Evolutionary conservation across 2,329 filamentous ascomycete genomes (phyloP).

Genomic region (Penicillium paneum): DNA sequence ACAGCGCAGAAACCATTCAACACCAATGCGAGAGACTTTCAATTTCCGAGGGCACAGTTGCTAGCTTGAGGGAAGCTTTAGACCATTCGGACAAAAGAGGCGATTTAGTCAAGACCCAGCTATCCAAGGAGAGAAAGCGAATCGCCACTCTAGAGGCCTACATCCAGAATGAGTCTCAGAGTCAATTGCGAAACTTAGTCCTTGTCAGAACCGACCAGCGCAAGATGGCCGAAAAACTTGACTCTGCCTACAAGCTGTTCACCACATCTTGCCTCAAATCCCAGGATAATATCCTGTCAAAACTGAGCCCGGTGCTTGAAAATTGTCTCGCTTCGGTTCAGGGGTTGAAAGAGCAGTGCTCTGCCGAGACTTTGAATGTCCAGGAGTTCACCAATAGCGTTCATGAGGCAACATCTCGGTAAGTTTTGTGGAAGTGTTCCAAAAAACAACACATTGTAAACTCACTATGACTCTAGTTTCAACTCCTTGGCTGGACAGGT

Average conservation of each 20-base stretch:
- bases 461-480: slow-evolving; percentile 20
- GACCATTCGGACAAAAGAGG: slow-evolving; percentile 22
- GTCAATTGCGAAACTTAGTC: slow-evolving; percentile 21
- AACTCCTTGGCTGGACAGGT: slow-evolving; percentile 17
- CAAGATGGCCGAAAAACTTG: slow-evolving; percentile 20
- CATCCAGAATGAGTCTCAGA: slow-evolving; percentile 27
- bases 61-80: slow-evolving; percentile 26
- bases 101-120: slow-evolving; percentile 14
- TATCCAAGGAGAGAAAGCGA: slow-evolving; percentile 32
- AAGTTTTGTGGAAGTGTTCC: slow-evolving; percentile 7
- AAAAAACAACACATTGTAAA: background rate
- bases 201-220: slow-evolving; percentile 25
- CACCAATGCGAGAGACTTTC: slow-evolving; percentile 21
- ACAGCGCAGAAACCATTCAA: slow-evolving; percentile 13
- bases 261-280: slow-evolving; percentile 12
- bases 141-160: slow-evolving; percentile 30
- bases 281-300: slow-evolving; percentile 13
- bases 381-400: slow-evolving; percentile 18
- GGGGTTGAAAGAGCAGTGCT: slow-evolving; percentile 14
- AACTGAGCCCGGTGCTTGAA: slow-evolving; percentile 14
- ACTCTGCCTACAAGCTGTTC: slow-evolving; percentile 16
- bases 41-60: slow-evolving; percentile 18
- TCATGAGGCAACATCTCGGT: slow-evolving; percentile 24
- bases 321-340: slow-evolving; percentile 16
- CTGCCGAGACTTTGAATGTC: slow-evolving; percentile 15